phyloP scores from a whole-genome alignment of 495 filamentous ascomycete species.

The Hypoxylon trugodes region DNA sequence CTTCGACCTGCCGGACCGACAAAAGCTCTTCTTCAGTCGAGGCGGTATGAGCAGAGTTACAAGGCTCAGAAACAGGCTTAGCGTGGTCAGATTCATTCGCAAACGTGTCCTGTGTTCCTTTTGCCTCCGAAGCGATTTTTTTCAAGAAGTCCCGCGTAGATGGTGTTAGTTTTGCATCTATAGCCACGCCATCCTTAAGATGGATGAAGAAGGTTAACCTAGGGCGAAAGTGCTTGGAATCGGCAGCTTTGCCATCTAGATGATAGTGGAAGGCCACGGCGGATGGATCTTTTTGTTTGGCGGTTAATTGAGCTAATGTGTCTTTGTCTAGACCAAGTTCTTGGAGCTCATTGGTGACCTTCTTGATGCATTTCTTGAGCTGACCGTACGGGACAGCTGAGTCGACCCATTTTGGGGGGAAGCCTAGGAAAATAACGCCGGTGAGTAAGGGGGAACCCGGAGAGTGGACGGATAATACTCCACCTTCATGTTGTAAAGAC shows the following conservation, averaged over 20 bases:
- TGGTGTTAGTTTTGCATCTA: slow-evolving; percentile 64
- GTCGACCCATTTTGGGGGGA: slow-evolving; percentile 72
- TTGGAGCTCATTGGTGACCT: slow-evolving; percentile 67
- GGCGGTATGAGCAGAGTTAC: background rate
- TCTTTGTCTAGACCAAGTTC: slow-evolving; percentile 67
- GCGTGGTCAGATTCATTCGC: background rate
- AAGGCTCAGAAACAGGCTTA: background rate
- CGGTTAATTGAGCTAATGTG: slow-evolving; percentile 63
- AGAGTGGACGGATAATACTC: background rate
- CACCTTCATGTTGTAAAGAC: slow-evolving; percentile 62
- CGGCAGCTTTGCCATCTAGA: slow-evolving; percentile 48
- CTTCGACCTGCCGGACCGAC: slow-evolving; percentile 58
- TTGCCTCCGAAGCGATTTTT: slow-evolving; percentile 49
- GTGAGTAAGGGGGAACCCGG: slow-evolving; percentile 10
- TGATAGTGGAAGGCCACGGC: slow-evolving; percentile 53
- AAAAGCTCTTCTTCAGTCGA: slow-evolving; percentile 2
- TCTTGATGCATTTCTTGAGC: slow-evolving; percentile 79
- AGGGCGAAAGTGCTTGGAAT: slow-evolving; percentile 57
- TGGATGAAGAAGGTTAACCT: slow-evolving; percentile 67
- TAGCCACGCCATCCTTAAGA: slow-evolving; percentile 58
- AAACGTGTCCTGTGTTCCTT: background rate
- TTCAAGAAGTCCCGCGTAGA: slow-evolving; percentile 63
- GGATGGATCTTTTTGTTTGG: slow-evolving; percentile 44
- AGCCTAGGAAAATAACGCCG: slow-evolving; percentile 39
- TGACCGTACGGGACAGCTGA: slow-evolving; percentile 75